Evolutionary conservation across 345 rosid genomes (phyloP).

Genomic region (Euclidium syriacum): DNA sequence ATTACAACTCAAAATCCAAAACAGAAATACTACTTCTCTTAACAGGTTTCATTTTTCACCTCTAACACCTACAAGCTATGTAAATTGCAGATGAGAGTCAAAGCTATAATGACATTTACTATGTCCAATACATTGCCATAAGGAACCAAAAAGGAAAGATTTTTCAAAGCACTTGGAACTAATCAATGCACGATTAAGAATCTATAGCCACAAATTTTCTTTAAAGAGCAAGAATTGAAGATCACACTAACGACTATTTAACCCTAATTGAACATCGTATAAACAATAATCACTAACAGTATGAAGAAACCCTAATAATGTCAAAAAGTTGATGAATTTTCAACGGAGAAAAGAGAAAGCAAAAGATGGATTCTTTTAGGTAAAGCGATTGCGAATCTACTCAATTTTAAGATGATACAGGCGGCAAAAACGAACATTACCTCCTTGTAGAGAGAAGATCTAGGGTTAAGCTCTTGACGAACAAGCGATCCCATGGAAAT

Average conservation of each 20-base stretch:
- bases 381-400: background rate
- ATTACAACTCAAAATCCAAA: background rate
- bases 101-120: background rate
- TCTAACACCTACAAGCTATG: too few species aligned
- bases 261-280: background rate
- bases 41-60: too few species aligned
- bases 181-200: background rate
- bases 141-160: background rate
- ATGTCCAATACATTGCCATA: background rate
- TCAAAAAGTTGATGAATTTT: background rate
- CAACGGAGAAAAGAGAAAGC: background rate
- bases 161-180: background rate
- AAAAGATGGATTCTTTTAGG: background rate
- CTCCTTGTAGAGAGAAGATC: constrained; percentile 67
- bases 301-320: background rate
- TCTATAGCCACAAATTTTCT: background rate
- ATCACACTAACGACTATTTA: background rate
- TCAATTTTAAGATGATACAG: background rate
- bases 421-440: constrained; percentile 20
- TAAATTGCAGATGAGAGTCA: too few species aligned
- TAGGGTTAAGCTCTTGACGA: constrained; percentile 76
- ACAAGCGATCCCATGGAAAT: constrained; percentile 89
- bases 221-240: background rate
- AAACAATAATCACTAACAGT: too few species aligned
- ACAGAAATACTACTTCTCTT: too few species aligned